Evolutionary conservation across 495 filamentous ascomycete species (phyloP), one percentile per base, ranked within the genome.

Genomic region (Apodospora peruviana): DNA sequence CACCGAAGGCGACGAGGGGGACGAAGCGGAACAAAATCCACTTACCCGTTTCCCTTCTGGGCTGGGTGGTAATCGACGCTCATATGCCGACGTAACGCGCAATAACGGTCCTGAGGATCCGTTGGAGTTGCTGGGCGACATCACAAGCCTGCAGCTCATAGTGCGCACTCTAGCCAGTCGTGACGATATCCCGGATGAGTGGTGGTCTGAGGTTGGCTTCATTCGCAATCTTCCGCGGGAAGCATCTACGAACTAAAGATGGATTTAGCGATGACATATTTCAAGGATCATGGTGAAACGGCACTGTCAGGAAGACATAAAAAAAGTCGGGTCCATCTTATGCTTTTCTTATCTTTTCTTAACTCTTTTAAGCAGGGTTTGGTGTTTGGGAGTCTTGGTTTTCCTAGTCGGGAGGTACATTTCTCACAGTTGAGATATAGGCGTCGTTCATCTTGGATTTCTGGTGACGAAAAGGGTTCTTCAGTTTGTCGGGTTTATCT

Each of bases 191-290:
- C 83, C 85, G 0, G 86, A 89, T 40, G 78, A 84, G 42, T 88
- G 83, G 82, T 91, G 87, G 87, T 78, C 77, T 40, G 77, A 80
- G 52, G 84, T 80, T 48, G 87, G 86, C 3, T 71, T 90, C 41
- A 80, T 73, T 50, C 78, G 81, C 53, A 81, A 75, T 12, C 65
- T 78, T 53, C 66, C 70, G n/a, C 71, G 69, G 18, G 73, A 73
- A 25, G 57, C 55, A 14, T 56, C 57, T 27, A 44, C 50, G 4
- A 67, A 59, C 34, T 67, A 49, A 57, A 12, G n/a, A 12, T n/a
- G n/a, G n/a, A n/a, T n/a, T n/a, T n/a, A n/a, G n/a, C n/a, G n/a
- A n/a, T n/a, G n/a, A n/a, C n/a, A n/a, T n/a, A n/a, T 14, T 10
- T 47, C 48, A 16, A 23, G 25, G 18, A 11, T 21, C 32, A 19